A percentile compares a stretch with the other conserved stretches of the same genome.
Evolutionary conservation across 352 stramenopile genomes (phyloP).

Genomic region (Phytophthora crassamura): DNA sequence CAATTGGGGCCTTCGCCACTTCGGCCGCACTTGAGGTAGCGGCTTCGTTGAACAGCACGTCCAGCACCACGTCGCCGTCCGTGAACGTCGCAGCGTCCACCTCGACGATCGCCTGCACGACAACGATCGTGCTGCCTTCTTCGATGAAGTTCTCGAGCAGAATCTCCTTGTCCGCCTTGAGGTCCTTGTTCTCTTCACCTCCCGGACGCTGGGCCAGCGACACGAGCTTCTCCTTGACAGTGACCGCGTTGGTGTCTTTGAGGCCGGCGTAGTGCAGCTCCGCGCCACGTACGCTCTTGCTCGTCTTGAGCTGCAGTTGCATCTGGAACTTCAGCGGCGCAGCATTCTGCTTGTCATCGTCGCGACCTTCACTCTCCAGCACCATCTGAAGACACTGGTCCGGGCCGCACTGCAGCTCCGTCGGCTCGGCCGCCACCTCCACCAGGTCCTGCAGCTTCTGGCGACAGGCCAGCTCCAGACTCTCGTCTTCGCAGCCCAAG

Average conservation of each 20-base stretch:
- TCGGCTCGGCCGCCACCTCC: slow-evolving; percentile 53
- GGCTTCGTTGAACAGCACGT: slow-evolving; percentile 72
- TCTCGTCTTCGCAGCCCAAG: slow-evolving; percentile 75
- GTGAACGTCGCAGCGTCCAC: slow-evolving; percentile 45
- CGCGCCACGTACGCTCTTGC: slow-evolving; percentile 28
- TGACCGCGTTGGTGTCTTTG: slow-evolving; percentile 69
- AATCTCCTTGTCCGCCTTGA: slow-evolving; percentile 55
- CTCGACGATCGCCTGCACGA: slow-evolving; percentile 75
- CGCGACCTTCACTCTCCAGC: slow-evolving; percentile 48
- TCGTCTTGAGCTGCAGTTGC: slow-evolving; percentile 57
- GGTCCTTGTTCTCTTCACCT: slow-evolving; percentile 20
- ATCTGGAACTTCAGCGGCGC: slow-evolving; percentile 59
- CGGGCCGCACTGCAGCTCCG: slow-evolving; percentile 19
- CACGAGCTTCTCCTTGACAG: slow-evolving; percentile 75
- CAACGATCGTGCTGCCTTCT: slow-evolving; percentile 66
- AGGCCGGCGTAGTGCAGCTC: slow-evolving; percentile 68
- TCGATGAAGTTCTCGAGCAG: slow-evolving; percentile 72
- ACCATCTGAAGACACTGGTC: slow-evolving; percentile 48
- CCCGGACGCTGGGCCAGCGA: slow-evolving; percentile 41
- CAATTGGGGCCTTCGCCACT: slow-evolving; percentile 27
- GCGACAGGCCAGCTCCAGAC: slow-evolving; percentile 55
- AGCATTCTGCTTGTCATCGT: slow-evolving; percentile 20
- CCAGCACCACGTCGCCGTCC: slow-evolving; percentile 59
- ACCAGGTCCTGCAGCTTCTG: slow-evolving; percentile 56
- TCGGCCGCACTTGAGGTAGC: slow-evolving; percentile 14